phyloP scores from a whole-genome alignment of 1,284 basidiomycete genomes.

The Lentinus polychrous region DNA sequence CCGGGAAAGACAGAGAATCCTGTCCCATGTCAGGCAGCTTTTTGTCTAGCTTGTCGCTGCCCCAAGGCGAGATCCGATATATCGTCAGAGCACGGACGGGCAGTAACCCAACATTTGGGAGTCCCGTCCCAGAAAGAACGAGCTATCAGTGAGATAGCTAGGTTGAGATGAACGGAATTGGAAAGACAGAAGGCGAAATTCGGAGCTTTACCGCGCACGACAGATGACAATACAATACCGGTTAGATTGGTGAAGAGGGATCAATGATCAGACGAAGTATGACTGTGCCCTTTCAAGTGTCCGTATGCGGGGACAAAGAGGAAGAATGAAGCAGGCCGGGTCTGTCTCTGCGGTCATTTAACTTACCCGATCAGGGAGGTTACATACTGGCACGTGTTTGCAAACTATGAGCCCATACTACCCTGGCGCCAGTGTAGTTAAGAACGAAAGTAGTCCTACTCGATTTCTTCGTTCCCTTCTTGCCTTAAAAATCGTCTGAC shows the following conservation, averaged over 20 bases:
- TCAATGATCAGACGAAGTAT: not conserved
- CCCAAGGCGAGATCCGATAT: slow-evolving; percentile 34
- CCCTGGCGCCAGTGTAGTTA: not conserved
- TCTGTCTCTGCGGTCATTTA: not conserved
- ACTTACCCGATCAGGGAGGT: slow-evolving; percentile 4
- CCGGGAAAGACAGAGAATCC: slow-evolving; percentile 10
- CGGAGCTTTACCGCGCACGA: not conserved
- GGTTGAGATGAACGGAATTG: slow-evolving; percentile 8
- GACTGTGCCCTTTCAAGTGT: slow-evolving; percentile 3
- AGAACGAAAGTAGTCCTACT: not conserved
- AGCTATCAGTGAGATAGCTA: slow-evolving; percentile 13
- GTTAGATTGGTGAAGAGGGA: not conserved
- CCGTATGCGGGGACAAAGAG: slow-evolving; percentile 5
- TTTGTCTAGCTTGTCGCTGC: slow-evolving; percentile 26
- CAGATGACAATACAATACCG: not conserved
- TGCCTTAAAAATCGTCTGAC: not conserved
- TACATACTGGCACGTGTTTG: slow-evolving; percentile 1
- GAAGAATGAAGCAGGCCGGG: not conserved
- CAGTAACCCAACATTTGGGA: slow-evolving; percentile 32
- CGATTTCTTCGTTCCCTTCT: not conserved
- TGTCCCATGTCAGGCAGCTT: slow-evolving; percentile 29
- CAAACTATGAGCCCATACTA: not conserved
- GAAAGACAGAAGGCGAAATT: slow-evolving; percentile 7
- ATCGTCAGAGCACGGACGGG: slow-evolving; percentile 22
- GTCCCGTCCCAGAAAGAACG: slow-evolving; percentile 22